These are phyloP conservation scores for Solanum hybrid DNA, from an alignment of 305 asterid genomes.

Conservation along the genomic window DNA sequence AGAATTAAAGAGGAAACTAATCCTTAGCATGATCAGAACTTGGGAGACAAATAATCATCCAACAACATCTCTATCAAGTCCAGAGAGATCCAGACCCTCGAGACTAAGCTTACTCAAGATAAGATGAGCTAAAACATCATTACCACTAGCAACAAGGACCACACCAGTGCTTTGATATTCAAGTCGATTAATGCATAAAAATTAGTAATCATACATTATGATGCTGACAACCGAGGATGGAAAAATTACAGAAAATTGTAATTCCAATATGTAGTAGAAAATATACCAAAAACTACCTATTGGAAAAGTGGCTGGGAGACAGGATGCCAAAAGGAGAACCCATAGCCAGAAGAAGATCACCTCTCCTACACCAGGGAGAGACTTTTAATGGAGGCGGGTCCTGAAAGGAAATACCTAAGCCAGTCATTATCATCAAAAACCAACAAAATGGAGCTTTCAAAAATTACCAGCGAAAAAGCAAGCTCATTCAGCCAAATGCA, in stretches of 20 bases:
- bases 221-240: not conserved
- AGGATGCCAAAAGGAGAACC: constrained; percentile 99
- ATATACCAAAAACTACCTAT: constrained; percentile 44
- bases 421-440: constrained; percentile 16
- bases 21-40: not conserved
- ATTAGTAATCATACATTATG: not conserved
- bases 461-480: constrained; percentile 12
- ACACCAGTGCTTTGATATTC: not conserved
- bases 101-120: not conserved
- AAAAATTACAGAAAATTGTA: not conserved
- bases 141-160: not conserved
- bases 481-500: constrained; percentile 2
- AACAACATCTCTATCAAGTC: not conserved
- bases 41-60: not conserved
- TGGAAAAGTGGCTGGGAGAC: constrained; percentile 91
- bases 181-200: not conserved
- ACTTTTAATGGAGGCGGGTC: constrained; percentile 42
- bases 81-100: not conserved
- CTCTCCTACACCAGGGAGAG: constrained; percentile 50
- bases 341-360: constrained; percentile 81
- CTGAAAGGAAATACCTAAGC: constrained; percentile 31
- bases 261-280: not conserved
- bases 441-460: constrained; percentile 4
- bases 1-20: not conserved
- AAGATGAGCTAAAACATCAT: not conserved